Evolutionary conservation across 371 early-diverging fungal genomes (phyloP).

Genomic region (Syncephalastrum sp.): DNA sequence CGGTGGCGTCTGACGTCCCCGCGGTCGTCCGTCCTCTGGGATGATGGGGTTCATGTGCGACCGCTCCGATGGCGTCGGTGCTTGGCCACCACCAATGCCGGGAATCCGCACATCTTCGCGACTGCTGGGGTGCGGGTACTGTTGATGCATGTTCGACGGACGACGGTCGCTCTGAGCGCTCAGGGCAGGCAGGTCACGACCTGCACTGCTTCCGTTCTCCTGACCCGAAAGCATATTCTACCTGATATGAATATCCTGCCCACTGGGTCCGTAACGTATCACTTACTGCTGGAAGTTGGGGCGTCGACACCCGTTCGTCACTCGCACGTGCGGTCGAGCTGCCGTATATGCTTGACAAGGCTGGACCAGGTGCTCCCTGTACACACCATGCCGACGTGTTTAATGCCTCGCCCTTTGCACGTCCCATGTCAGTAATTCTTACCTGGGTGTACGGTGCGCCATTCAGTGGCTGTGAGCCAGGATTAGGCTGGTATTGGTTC

Average conservation of each 20-base stretch:
- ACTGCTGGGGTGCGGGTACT: conserved; percentile 9
- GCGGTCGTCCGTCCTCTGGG: conserved; percentile 24
- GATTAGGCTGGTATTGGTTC: conserved; percentile 44
- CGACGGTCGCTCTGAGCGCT: conserved; percentile 23
- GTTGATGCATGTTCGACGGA: conserved; percentile 34
- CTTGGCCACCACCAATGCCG: conserved; percentile 44
- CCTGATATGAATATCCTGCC: conserved; percentile 5
- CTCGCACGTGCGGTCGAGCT: conserved; percentile 10
- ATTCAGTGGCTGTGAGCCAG: conserved; percentile 29
- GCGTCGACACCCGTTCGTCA: conserved; percentile 31
- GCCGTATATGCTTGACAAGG: conserved; percentile 36
- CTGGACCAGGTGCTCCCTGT: conserved; percentile 30
- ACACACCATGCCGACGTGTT: background rate
- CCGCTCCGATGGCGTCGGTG: conserved; percentile 50
- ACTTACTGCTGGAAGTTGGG: conserved; percentile 28
- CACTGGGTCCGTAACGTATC: conserved; percentile 3
- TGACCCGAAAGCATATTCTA: conserved; percentile 10
- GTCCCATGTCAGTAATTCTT: background rate
- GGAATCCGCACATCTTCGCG: conserved; percentile 49
- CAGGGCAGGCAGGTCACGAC: conserved; percentile 47
- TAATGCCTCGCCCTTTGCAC: too few relatives aligned
- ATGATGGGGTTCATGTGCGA: conserved; percentile 55
- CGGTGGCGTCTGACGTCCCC: conserved; percentile 19
- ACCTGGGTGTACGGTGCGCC: conserved; percentile 31
- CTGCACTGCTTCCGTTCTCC: conserved; percentile 30